phyloP scores from a whole-genome alignment of 257 asterid genomes.

The Rehmannia glutinosa region DNA sequence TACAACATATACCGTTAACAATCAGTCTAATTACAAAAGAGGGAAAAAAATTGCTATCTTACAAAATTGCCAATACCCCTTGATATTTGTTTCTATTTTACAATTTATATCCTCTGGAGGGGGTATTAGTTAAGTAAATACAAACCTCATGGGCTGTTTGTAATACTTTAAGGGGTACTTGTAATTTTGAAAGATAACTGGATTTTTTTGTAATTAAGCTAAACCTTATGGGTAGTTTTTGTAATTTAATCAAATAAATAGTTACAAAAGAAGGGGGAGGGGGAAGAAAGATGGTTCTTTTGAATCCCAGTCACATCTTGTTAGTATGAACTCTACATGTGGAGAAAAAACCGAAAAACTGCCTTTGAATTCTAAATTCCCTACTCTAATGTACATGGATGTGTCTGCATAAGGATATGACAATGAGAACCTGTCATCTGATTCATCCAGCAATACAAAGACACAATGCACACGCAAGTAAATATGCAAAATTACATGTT shows the following conservation, averaged over 20 bases:
- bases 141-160: too few relatives aligned
- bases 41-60: neutral
- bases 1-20: neutral
- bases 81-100: neutral
- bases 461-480: neutral
- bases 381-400: neutral
- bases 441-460: neutral
- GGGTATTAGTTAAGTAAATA: too few relatives aligned
- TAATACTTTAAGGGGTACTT: neutral
- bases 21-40: too few relatives aligned
- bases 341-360: neutral
- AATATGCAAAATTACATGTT: neutral
- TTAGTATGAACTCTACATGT: neutral
- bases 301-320: neutral
- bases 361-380: neutral
- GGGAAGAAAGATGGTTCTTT: neutral
- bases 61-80: neutral
- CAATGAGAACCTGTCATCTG: neutral
- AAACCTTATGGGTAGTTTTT: neutral
- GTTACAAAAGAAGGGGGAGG: neutral
- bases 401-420: neutral
- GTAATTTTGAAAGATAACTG: neutral
- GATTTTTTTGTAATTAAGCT: neutral
- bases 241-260: neutral
- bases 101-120: neutral